phyloP scores from a whole-genome alignment of 1,284 basidiomycete genomes.

The Puccinia novopanici region DNA sequence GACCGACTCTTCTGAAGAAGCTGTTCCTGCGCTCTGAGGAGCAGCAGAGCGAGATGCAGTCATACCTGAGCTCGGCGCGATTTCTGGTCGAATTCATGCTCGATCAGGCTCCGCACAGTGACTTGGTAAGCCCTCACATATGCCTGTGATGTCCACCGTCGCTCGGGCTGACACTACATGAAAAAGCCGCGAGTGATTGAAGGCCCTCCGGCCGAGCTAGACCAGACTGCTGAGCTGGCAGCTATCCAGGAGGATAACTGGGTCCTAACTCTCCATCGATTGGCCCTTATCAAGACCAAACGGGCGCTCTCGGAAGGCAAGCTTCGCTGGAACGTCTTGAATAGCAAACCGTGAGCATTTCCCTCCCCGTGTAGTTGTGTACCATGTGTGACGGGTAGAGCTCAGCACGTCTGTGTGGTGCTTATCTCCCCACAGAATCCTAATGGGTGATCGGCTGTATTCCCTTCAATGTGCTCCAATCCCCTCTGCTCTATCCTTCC shows the following conservation, averaged over 20 bases:
- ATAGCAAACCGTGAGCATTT: conserved; percentile 4
- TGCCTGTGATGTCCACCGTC: background rate
- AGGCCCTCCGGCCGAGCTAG: background rate
- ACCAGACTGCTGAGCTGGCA: conserved; percentile 13
- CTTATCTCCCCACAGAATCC: background rate
- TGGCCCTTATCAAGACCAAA: conserved; percentile 8
- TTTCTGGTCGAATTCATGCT: background rate
- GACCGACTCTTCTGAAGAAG: background rate
- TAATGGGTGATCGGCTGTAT: background rate
- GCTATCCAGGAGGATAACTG: background rate
- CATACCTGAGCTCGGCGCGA: background rate
- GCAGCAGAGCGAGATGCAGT: background rate
- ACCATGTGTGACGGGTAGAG: background rate
- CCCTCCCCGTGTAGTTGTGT: background rate
- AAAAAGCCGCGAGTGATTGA: background rate
- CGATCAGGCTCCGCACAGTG: background rate
- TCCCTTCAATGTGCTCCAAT: background rate
- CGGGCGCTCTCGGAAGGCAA: conserved; percentile 9
- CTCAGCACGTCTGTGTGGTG: background rate
- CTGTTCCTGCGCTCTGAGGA: background rate
- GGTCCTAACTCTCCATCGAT: background rate
- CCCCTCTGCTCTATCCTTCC: conserved; percentile 12
- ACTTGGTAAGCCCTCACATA: background rate
- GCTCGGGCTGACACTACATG: no score
- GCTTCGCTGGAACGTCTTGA: conserved; percentile 20